Evolutionary conservation across 345 rosid genomes (phyloP).

Genomic region (Eucalyptus cloeziana): DNA sequence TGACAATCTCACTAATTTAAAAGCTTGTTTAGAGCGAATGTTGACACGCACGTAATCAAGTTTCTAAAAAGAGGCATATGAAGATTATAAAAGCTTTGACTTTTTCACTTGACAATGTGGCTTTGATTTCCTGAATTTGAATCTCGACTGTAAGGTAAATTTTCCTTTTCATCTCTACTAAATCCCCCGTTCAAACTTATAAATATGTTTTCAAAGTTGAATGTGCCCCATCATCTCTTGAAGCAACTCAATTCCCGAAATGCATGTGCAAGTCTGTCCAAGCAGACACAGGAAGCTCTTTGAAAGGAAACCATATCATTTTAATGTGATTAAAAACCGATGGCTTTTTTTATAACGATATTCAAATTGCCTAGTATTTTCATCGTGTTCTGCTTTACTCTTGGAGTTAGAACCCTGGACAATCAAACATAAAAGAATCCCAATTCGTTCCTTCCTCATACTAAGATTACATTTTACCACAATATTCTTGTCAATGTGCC

Average conservation of each 20-base stretch:
- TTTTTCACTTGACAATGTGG: neutral
- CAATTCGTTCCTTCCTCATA: neutral
- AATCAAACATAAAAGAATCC: neutral
- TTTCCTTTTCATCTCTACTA: neutral
- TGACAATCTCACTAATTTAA: neutral
- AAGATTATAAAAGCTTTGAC: neutral
- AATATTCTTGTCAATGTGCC: no score
- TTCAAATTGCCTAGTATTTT: no score
- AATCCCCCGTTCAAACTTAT: neutral
- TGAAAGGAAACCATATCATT: neutral
- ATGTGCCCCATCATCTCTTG: neutral
- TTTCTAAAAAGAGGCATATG: neutral
- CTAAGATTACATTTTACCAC: neutral
- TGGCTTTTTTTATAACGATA: no score
- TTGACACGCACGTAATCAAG: neutral
- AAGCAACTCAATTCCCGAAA: no score
- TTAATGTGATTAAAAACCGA: neutral
- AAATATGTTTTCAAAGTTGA: neutral
- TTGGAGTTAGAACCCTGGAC: neutral
- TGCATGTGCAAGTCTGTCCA: neutral
- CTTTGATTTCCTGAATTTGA: neutral
- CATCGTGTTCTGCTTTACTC: neutral
- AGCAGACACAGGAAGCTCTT: neutral
- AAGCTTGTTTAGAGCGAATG: neutral
- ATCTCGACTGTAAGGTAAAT: neutral